Evolutionary conservation across 352 stramenopile genomes (phyloP).

Genomic region (Phytophthora pseudosyringae): DNA sequence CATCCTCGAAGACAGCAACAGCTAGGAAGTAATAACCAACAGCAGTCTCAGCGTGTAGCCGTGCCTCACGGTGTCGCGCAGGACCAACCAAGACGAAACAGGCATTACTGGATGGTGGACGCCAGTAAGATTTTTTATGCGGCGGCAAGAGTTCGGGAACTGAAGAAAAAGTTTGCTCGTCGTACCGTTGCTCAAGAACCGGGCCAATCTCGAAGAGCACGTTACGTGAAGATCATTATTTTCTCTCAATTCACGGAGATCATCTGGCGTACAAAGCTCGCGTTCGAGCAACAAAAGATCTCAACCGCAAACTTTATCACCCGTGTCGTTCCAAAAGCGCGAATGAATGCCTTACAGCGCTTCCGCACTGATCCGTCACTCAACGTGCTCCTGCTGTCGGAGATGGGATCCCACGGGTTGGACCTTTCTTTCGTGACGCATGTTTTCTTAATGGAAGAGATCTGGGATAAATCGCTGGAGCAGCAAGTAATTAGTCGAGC

Average conservation of each 20-base stretch:
- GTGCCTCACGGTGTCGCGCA: not conserved
- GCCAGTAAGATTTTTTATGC: constrained; percentile 72
- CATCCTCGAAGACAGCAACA: not conserved
- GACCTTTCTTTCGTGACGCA: constrained; percentile 98
- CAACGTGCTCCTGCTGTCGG: constrained; percentile 92
- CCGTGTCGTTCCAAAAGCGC: constrained; percentile 30
- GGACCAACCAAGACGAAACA: constrained; percentile 6
- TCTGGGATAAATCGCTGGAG: constrained; percentile 95
- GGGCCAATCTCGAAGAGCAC: constrained; percentile 9
- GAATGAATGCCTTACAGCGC: constrained; percentile 48
- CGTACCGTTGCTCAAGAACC: not conserved
- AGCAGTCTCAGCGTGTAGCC: not conserved
- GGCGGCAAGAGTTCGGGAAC: constrained; percentile 50
- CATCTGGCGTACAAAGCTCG: constrained; percentile 67
- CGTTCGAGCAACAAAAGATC: constrained; percentile 63
- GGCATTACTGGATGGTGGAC: constrained; percentile 38
- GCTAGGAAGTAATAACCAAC: not conserved
- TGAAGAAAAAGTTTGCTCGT: constrained; percentile 45
- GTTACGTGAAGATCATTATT: constrained; percentile 68
- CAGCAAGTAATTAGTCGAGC: constrained; percentile 95
- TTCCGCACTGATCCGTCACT: constrained; percentile 61
- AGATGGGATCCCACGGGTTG: constrained; percentile 94
- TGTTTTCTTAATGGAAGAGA: constrained; percentile 96
- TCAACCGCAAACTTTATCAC: constrained; percentile 59
- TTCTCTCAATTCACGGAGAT: constrained; percentile 78